phyloP scores from a whole-genome alignment of 192 early-diverging fungal genomes.

The Pilobolus umbonatus region DNA sequence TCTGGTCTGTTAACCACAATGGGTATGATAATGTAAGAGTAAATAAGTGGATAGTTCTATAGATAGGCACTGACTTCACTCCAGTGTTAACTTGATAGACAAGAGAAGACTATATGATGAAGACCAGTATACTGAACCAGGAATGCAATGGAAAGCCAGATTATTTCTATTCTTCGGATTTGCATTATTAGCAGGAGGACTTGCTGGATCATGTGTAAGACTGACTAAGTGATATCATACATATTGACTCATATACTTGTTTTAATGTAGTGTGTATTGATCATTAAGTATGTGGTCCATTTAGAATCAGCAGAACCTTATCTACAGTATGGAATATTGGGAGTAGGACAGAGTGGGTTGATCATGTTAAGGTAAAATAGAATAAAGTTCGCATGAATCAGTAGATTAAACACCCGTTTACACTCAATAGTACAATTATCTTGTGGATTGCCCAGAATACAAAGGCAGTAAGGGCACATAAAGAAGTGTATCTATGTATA shows the following conservation, averaged over 20 bases:
- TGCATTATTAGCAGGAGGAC: conserved; percentile 54
- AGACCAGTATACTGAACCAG: conserved; percentile 34
- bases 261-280: conserved; percentile 47
- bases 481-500: neutral
- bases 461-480: conserved; percentile 2
- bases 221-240: neutral
- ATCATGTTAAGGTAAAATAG: conserved; percentile 14
- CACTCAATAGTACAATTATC: conserved; percentile 8
- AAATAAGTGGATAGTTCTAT: too few relatives aligned
- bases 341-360: conserved; percentile 16
- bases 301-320: conserved; percentile 14
- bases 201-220: conserved; percentile 54
- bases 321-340: conserved; percentile 13
- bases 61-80: too few relatives aligned
- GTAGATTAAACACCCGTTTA: neutral
- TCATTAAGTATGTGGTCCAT: conserved; percentile 16
- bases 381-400: neutral
- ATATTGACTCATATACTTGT: too few relatives aligned
- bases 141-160: conserved; percentile 43
- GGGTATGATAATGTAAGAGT: conserved; percentile 55
- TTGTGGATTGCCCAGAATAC: conserved; percentile 17
- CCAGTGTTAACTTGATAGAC: conserved; percentile 50
- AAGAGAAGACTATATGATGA: conserved; percentile 45
- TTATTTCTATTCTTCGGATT: conserved; percentile 56
- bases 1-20: conserved; percentile 51